These are phyloP conservation scores for Quercus phellos DNA, from an alignment of 331 rosid species.

Conservation along the genomic window DNA sequence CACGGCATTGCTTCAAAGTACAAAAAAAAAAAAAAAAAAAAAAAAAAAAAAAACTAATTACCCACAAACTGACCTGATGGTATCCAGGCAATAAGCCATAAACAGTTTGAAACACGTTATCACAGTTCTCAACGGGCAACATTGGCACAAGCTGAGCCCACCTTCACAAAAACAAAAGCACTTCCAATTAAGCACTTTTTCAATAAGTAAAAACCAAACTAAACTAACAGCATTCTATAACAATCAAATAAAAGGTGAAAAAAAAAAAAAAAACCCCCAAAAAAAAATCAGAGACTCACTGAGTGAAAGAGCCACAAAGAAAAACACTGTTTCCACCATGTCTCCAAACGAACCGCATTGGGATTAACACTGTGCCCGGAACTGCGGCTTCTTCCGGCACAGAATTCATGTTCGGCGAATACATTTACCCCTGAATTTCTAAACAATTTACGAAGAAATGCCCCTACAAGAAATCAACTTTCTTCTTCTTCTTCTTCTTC, in stretches of 20 bases:
- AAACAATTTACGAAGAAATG: constrained; percentile 23
- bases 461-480: constrained; percentile 42
- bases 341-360: constrained; percentile 91
- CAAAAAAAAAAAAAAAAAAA: too few relatives aligned
- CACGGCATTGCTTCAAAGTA: not conserved
- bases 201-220: not conserved
- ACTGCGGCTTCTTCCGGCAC: constrained; percentile 46
- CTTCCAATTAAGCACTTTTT: not conserved
- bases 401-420: constrained; percentile 65
- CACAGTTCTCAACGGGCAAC: constrained; percentile 92
- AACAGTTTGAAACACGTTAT: constrained; percentile 86
- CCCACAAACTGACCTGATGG: constrained; percentile 71
- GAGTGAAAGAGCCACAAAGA: constrained; percentile 81
- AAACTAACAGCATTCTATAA: constrained; percentile 12
- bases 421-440: constrained; percentile 33
- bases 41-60: not conserved
- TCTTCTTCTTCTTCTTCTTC: not conserved
- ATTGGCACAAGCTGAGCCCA: constrained; percentile 92
- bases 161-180: constrained; percentile 33
- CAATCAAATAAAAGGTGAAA: not conserved
- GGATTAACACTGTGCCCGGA: constrained; percentile 61
- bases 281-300: constrained; percentile 33
- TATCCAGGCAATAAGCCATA: constrained; percentile 75
- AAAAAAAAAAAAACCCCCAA: not conserved
- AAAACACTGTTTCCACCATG: constrained; percentile 86